phyloP scores from a whole-genome alignment of 495 filamentous ascomycete species.

The Aspergillus haitiensis region DNA sequence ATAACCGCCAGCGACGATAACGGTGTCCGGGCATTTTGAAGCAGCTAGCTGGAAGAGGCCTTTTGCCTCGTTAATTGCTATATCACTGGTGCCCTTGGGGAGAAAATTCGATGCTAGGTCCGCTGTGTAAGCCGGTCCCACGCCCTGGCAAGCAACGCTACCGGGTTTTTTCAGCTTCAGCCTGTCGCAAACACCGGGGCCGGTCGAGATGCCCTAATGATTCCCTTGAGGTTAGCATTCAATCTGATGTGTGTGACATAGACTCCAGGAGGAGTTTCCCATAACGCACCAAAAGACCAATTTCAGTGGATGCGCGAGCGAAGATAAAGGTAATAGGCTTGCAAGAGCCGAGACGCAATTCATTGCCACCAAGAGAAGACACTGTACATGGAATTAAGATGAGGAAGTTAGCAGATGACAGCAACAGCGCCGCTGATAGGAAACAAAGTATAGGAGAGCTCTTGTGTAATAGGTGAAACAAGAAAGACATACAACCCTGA shows the following conservation, averaged over 20 bases:
- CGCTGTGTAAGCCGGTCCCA: constrained; percentile 35
- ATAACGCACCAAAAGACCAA: constrained; percentile 50
- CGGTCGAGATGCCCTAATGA: constrained; percentile 39
- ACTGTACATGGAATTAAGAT: background rate
- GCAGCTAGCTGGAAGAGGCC: constrained; percentile 36
- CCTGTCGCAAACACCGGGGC: constrained; percentile 37
- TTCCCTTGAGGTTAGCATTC: background rate
- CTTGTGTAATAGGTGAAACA: background rate
- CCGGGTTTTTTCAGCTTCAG: constrained; percentile 27
- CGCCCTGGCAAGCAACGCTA: constrained; percentile 36
- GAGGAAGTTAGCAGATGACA: background rate
- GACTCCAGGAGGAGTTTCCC: background rate
- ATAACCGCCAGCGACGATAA: constrained; percentile 57
- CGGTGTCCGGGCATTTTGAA: constrained; percentile 51
- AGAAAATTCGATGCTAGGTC: constrained; percentile 26
- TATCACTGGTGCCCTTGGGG: constrained; percentile 29
- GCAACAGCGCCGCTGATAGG: background rate
- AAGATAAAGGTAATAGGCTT: constrained; percentile 52
- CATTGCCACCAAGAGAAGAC: constrained; percentile 27
- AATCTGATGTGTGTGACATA: too few relatives aligned
- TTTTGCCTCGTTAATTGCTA: constrained; percentile 42
- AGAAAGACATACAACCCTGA: constrained; percentile 10
- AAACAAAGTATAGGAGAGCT: background rate
- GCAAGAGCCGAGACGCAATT: constrained; percentile 44
- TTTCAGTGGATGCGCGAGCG: constrained; percentile 50